These are phyloP conservation scores for Neonectria faginata DNA, from an alignment of 2,329 filamentous ascomycete species.

Conservation along the genomic window DNA sequence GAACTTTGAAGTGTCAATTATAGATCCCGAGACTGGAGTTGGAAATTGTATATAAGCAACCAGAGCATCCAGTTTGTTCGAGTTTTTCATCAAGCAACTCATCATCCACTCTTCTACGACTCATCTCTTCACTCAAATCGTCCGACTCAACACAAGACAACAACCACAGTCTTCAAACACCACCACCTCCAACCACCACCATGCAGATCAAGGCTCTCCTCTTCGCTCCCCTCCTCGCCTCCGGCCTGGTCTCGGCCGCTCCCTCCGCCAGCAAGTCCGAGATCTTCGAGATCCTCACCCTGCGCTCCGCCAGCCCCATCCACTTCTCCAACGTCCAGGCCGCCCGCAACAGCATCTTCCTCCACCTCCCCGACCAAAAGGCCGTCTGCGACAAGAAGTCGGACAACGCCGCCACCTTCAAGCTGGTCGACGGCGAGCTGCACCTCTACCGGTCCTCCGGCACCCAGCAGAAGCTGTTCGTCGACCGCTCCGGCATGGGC, in stretches of 20 bases:
- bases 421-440: conserved; percentile 58
- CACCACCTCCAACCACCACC: conserved; percentile 25
- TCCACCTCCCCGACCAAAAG: conserved; percentile 58
- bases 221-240: conserved; percentile 42
- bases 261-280: conserved; percentile 41
- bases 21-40: not conserved
- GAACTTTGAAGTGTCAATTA: not conserved
- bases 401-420: conserved; percentile 62
- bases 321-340: conserved; percentile 62
- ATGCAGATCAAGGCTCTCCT: conserved; percentile 48
- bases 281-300: conserved; percentile 62
- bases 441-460: conserved; percentile 57
- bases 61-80: not conserved
- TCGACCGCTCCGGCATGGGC: conserved; percentile 70
- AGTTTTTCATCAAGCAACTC: not conserved
- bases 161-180: not conserved
- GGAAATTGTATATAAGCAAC: not conserved
- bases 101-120: not conserved
- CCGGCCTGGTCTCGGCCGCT: conserved; percentile 46
- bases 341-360: conserved; percentile 55
- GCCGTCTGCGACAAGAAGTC: conserved; percentile 60
- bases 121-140: not conserved
- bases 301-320: conserved; percentile 61
- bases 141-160: not conserved
- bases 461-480: conserved; percentile 61